These are phyloP conservation scores for Monilinia laxa DNA, from an alignment of 2,329 filamentous ascomycete genomes.

Conservation along the genomic window DNA sequence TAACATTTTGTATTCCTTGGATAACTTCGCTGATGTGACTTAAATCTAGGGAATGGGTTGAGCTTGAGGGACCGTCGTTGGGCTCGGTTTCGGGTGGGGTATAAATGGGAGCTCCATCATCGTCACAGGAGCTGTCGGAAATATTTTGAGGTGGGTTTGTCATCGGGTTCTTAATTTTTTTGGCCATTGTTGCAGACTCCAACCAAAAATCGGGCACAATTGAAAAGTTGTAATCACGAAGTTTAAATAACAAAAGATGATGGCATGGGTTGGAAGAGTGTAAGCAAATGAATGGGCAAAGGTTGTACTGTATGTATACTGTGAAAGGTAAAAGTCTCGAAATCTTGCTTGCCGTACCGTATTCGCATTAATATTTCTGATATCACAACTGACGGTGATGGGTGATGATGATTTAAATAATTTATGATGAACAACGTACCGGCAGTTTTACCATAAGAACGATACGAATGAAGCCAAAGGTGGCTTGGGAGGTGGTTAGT, in stretches of 20 bases:
- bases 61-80: not conserved
- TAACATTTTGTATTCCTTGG: conserved; percentile 1
- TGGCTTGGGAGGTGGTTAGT: too few relatives aligned
- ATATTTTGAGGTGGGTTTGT: not conserved
- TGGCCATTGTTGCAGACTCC: conserved; percentile 8
- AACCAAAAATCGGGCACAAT: not conserved
- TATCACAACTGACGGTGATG: not conserved
- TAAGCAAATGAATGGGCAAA: not conserved
- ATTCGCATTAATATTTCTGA: not conserved
- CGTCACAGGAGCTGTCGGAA: not conserved
- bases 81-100: conserved; percentile 14
- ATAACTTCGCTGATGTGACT: not conserved
- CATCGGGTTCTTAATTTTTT: not conserved
- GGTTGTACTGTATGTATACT: not conserved
- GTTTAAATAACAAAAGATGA: not conserved
- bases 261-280: not conserved
- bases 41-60: not conserved
- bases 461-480: too few relatives aligned
- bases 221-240: conserved; percentile 6
- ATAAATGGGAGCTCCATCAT: conserved; percentile 16
- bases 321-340: too few relatives aligned
- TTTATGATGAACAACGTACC: too few relatives aligned
- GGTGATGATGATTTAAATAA: too few relatives aligned
- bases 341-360: not conserved
- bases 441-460: too few relatives aligned